Conservation (phyloP, 495 filamentous ascomycete genomes). For the Oleoguttula mirabilis region DNA sequence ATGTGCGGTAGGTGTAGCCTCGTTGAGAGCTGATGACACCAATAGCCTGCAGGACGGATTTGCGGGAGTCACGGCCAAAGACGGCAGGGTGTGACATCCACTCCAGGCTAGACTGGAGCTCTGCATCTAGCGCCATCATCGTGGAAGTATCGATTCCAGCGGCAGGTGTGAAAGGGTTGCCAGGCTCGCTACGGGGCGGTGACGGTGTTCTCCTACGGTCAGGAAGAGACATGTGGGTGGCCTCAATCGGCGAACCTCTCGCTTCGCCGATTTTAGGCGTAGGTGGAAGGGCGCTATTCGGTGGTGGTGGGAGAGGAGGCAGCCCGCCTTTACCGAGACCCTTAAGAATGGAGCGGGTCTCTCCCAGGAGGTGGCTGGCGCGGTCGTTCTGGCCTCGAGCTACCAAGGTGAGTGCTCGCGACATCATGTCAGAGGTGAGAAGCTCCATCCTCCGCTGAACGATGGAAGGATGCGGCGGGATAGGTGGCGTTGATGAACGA, state of each 20-base stretch:
- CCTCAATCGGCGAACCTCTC: conserved; percentile 5
- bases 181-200: conserved; percentile 27
- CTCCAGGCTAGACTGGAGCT: conserved; percentile 86
- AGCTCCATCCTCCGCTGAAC: conserved; percentile 97
- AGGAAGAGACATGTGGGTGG: conserved; percentile 19
- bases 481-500: conserved; percentile 61
- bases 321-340: conserved; percentile 91
- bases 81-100: conserved; percentile 98
- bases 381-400: conserved; percentile 86
- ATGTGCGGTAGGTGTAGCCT: conserved; percentile 84
- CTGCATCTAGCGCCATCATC: conserved; percentile 77
- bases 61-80: conserved; percentile 87
- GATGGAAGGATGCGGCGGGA: conserved; percentile 88
- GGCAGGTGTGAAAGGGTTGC: conserved; percentile 49
- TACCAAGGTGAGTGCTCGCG: conserved; percentile 79
- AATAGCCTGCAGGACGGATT: conserved; percentile 91
- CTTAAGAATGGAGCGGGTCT: conserved; percentile 91
- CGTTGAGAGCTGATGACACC: conserved; percentile 91
- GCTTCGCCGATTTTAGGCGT: conserved; percentile 12
- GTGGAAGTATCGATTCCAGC: conserved; percentile 65
- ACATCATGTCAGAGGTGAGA: conserved; percentile 96
- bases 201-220: conserved; percentile 34
- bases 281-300: conserved; percentile 22
- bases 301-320: conserved; percentile 66
- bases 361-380: conserved; percentile 77